These are phyloP conservation scores for Closterium sp. DNA, from an alignment of 139 green algal genomes.

Conservation along the genomic window DNA sequence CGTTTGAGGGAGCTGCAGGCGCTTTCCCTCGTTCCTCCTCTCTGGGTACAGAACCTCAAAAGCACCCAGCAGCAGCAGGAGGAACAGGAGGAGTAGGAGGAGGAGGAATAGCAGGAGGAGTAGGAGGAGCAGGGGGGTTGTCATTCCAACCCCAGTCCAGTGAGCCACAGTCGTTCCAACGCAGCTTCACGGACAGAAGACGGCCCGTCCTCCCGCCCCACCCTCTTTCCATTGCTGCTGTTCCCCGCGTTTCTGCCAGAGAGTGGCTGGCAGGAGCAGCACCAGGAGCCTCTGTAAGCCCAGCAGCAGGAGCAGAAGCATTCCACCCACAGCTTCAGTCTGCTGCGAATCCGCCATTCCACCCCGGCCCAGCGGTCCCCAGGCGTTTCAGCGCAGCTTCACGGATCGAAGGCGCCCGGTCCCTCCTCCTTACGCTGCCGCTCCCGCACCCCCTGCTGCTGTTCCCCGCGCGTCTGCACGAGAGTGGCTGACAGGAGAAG, in stretches of 20 bases:
- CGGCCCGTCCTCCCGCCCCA: neutral
- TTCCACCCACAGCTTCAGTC: neutral
- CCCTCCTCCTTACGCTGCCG: neutral
- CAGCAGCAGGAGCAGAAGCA: no score
- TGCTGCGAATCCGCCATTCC: no score
- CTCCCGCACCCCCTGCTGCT: neutral
- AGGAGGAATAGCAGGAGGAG: neutral
- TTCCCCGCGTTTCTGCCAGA: neutral
- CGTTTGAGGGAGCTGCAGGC: neutral
- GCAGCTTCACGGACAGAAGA: neutral
- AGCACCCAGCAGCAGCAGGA: neutral
- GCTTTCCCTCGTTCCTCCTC: neutral
- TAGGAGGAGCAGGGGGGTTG: neutral
- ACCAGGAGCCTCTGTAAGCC: neutral
- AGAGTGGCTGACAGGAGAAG: neutral
- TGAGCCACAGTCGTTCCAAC: neutral
- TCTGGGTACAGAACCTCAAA: neutral
- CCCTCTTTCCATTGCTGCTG: neutral
- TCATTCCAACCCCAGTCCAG: no score
- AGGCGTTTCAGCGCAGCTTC: neutral
- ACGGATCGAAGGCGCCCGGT: neutral
- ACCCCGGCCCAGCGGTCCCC: neutral
- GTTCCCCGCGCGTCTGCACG: neutral
- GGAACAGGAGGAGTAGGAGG: neutral
- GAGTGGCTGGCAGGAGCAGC: neutral